Evolutionary conservation across 208 protist genomes (phyloP), one percentile per base, ranked within the genome.

Genomic region (Acanthamoeba culbertsoni): DNA sequence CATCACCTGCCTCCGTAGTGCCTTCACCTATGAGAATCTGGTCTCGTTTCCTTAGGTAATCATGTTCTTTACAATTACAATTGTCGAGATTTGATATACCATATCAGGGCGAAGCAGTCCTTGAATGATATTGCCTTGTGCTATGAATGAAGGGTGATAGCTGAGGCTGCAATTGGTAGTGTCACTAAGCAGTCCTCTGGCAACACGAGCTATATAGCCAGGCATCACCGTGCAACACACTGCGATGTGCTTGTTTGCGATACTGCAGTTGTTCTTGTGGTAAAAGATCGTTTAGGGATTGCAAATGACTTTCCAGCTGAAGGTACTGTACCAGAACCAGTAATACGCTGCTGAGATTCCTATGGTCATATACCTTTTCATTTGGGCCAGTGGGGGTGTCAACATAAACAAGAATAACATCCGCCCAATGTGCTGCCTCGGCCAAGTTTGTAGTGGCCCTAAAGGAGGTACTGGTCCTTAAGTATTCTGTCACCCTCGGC

Each of bases 61-160:
- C 26, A 26, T 63, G 26, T 63, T 26, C 26, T 26, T 63, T 63
- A 26, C 26, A 26, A 26, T 63, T 63, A 26, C 26, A 63, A 82
- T 63, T 82, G 71, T 28, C 23, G 23, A 28, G 20, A 63, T 43
- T n/a, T n/a, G n/a, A n/a, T 26, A 90, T 79, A 93, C 94, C 94
- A 96, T 96, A 68, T 96, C 94, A 43, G 94, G 94, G 28, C 95
- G 55, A 20, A 95, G 63, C n/a, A 96, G 65, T 1, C 82, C 94
- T 35, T 89, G 91, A 8, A 96, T 82, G 65, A 96, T 95, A 86
- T 94, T 93, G 3, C 96, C 96, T 73, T 97, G 96, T 0, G 96
- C 96, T 33, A 97, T 97, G 59, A 97, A 97, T 8, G 97, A 96
- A 10, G 96, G 96, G 46, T 97, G 94, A 79, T 97, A 97, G 75